phyloP scores from a whole-genome alignment of 83 land plant species.

The Thuja plicata region DNA sequence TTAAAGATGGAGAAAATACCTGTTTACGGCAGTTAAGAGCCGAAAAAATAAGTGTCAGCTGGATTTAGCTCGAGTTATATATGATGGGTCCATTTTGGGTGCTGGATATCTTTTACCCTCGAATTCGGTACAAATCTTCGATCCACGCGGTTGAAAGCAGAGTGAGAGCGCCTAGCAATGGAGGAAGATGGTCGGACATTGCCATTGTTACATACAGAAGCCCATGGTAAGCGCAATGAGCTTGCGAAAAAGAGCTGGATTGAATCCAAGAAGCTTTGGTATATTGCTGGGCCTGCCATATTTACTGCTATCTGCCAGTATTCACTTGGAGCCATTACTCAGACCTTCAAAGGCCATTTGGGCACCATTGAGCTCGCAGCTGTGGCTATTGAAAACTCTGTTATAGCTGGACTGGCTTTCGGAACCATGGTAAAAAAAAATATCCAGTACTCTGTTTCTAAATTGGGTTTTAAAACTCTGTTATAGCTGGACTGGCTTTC shows the following conservation, averaged over 20 bases:
- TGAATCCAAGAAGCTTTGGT: constrained; percentile 22
- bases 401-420: constrained; percentile 27
- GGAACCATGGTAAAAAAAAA: constrained; percentile 27
- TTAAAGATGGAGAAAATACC: too few relatives aligned
- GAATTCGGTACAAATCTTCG: too few relatives aligned
- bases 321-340: constrained; percentile 29
- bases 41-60: too few relatives aligned
- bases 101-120: too few relatives aligned
- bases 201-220: background rate
- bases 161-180: background rate
- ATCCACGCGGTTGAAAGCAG: background rate
- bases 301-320: constrained; percentile 25
- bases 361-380: constrained; percentile 33
- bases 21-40: too few relatives aligned
- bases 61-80: too few relatives aligned
- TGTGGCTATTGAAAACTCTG: constrained; percentile 30
- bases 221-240: constrained; percentile 12
- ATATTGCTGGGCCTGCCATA: constrained; percentile 22
- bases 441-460: background rate
- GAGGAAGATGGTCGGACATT: background rate
- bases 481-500: constrained; percentile 27
- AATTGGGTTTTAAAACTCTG: constrained; percentile 16
- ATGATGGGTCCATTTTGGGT: too few relatives aligned
- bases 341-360: constrained; percentile 33
- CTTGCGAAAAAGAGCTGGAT: background rate